phyloP scores from a whole-genome alignment of 768 basidiomycete genomes.

The Boletus subparvulus region DNA sequence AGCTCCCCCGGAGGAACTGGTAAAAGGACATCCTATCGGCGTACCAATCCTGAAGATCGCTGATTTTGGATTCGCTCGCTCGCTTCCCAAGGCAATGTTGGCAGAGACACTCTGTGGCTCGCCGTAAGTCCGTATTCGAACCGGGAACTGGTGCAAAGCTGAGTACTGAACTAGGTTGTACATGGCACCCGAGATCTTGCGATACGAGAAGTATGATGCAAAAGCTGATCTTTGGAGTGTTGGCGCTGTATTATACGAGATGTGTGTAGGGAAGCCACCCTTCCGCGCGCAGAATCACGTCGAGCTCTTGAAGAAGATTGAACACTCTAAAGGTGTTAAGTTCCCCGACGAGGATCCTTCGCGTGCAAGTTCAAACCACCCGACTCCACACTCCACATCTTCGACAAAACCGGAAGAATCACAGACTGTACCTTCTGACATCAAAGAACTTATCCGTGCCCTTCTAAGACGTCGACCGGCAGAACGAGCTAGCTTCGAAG shows the following conservation, averaged over 20 bases:
- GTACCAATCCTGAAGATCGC: conserved; percentile 96
- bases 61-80: conserved; percentile 97
- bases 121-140: conserved; percentile 57
- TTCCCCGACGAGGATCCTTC: conserved; percentile 88
- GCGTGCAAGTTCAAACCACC: conserved; percentile 39
- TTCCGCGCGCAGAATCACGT: conserved; percentile 97
- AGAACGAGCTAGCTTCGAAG: conserved; percentile 86
- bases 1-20: conserved; percentile 74
- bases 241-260: conserved; percentile 95
- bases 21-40: conserved; percentile 84
- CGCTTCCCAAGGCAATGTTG: conserved; percentile 87
- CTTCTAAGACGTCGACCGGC: conserved; percentile 81
- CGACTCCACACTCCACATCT: conserved; percentile 13
- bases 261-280: conserved; percentile 89
- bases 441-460: conserved; percentile 85
- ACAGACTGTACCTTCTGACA: conserved; percentile 68
- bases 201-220: conserved; percentile 97
- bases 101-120: conserved; percentile 98
- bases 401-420: conserved; percentile 44
- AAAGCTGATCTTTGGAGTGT: conserved; percentile 99
- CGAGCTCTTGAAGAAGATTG: conserved; percentile 91
- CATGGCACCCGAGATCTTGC: conserved; percentile 98
- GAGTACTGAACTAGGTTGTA: conserved; percentile 60
- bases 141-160: background rate
- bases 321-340: conserved; percentile 84